phyloP scores from a whole-genome alignment of 1,284 basidiomycete genomes.

The Melampsora abietis-canadensis region DNA sequence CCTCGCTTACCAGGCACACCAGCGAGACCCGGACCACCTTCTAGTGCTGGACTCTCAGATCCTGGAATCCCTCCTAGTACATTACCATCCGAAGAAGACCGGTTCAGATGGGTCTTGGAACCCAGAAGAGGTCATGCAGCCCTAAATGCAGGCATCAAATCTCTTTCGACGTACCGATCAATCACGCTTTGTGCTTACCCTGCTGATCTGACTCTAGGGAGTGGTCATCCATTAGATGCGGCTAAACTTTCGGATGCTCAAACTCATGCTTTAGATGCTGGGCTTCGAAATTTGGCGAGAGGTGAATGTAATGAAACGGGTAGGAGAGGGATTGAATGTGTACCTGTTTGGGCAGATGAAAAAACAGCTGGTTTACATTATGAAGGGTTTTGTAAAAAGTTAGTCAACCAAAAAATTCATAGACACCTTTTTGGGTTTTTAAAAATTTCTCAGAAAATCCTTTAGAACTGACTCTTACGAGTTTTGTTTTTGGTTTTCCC shows the following conservation, averaged over 20 bases:
- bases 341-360: conserved; percentile 89
- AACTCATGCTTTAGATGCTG: conserved; percentile 62
- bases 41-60: background rate
- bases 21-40: background rate
- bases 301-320: conserved; percentile 55
- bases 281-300: conserved; percentile 13
- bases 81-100: conserved; percentile 4
- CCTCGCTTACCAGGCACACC: background rate
- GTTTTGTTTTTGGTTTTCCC: conserved; percentile 45
- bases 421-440: no score
- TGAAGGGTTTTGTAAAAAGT: conserved; percentile 91
- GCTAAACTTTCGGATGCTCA: conserved; percentile 56
- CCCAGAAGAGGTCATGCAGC: conserved; percentile 87
- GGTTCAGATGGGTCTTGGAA: conserved; percentile 67
- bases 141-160: conserved; percentile 88
- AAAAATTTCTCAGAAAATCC: no score
- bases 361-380: conserved; percentile 88
- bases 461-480: no score
- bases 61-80: background rate
- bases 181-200: conserved; percentile 93
- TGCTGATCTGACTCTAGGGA: conserved; percentile 68
- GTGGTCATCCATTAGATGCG: conserved; percentile 46
- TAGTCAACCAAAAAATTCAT: conserved; percentile 58
- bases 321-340: conserved; percentile 62
- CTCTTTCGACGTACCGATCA: conserved; percentile 74